phyloP scores from a whole-genome alignment of 805 yeast genomes.

The Blastobotrys chiropterorum region DNA sequence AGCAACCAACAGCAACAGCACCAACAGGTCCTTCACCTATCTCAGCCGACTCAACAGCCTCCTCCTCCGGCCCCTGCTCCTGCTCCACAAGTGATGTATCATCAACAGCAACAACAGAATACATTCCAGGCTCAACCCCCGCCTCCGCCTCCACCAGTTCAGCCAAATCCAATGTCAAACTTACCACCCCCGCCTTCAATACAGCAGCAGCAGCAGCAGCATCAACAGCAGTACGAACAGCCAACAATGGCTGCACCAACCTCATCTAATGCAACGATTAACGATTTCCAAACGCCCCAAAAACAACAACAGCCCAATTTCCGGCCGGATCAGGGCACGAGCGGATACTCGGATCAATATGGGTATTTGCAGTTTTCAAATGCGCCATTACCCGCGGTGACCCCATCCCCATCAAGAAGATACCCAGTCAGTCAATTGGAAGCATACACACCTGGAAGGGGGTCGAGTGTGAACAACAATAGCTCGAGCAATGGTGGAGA shows the following conservation, averaged over 20 bases:
- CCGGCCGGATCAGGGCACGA: slow-evolving; percentile 1
- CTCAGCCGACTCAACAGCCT: slow-evolving; percentile 16
- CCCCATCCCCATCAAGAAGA: slow-evolving; percentile 17
- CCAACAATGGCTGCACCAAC: slow-evolving; percentile 9
- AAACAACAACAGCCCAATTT: slow-evolving; percentile 11
- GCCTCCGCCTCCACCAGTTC: slow-evolving; percentile 1
- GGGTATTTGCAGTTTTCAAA: slow-evolving; percentile 6
- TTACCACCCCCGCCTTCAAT: neutral
- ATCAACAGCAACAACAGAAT: slow-evolving; percentile 20
- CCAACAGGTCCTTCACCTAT: slow-evolving; percentile 10
- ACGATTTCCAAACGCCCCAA: slow-evolving; percentile 15
- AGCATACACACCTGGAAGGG: slow-evolving; percentile 61
- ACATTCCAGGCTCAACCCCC: slow-evolving; percentile 1
- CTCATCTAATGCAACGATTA: slow-evolving; percentile 1
- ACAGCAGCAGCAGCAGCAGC: neutral
- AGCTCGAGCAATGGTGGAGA: neutral
- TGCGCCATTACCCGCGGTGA: slow-evolving; percentile 4
- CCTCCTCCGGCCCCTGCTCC: too few relatives aligned
- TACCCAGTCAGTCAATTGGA: slow-evolving; percentile 45
- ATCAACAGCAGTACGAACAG: slow-evolving; percentile 7
- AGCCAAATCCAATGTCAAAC: neutral
- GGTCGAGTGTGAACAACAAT: slow-evolving; percentile 22
- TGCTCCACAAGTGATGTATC: slow-evolving; percentile 17
- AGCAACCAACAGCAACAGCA: slow-evolving; percentile 10
- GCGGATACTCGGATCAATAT: slow-evolving; percentile 16